Evolutionary conservation across 208 protist genomes (phyloP).

Genomic region (Acanthamoeba royreba): DNA sequence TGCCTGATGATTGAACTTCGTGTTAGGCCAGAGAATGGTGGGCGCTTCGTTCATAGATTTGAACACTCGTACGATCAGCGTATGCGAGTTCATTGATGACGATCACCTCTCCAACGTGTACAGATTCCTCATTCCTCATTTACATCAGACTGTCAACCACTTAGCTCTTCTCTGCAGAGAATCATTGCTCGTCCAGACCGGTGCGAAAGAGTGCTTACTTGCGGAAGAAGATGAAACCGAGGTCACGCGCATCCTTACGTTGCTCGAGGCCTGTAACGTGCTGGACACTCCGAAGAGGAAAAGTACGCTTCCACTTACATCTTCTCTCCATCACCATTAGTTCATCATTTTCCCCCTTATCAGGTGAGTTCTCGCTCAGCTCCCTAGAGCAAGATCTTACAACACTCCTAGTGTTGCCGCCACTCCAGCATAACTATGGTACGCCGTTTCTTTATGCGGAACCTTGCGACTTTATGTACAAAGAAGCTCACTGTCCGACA

Average conservation of each 20-base stretch:
- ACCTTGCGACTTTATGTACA: neutral
- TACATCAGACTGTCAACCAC: neutral
- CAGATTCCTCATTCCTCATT: slow-evolving; percentile 20
- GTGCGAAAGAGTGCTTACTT: slow-evolving; percentile 76
- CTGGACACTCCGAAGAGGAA: slow-evolving; percentile 21
- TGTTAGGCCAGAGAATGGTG: slow-evolving; percentile 6
- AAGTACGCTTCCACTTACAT: neutral
- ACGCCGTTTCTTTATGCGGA: neutral
- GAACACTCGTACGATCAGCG: slow-evolving; percentile 55
- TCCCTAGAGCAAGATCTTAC: slow-evolving; percentile 55
- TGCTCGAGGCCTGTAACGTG: slow-evolving; percentile 16
- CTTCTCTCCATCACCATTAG: neutral
- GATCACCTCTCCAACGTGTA: slow-evolving; percentile 78
- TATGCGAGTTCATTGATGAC: slow-evolving; percentile 78
- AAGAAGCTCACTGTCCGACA: neutral
- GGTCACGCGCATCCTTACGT: neutral
- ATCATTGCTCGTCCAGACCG: slow-evolving; percentile 72
- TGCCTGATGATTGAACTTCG: neutral
- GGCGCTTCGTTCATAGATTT: slow-evolving; percentile 76
- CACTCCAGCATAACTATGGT: slow-evolving; percentile 36
- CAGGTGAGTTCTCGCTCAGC: neutral
- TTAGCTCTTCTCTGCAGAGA: neutral
- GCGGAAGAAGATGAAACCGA: slow-evolving; percentile 20
- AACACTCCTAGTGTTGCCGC: neutral
- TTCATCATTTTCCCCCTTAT: neutral